These are phyloP conservation scores for Apiospora kogelbergensis DNA, from an alignment of 2,329 filamentous ascomycete genomes.

Conservation along the genomic window DNA sequence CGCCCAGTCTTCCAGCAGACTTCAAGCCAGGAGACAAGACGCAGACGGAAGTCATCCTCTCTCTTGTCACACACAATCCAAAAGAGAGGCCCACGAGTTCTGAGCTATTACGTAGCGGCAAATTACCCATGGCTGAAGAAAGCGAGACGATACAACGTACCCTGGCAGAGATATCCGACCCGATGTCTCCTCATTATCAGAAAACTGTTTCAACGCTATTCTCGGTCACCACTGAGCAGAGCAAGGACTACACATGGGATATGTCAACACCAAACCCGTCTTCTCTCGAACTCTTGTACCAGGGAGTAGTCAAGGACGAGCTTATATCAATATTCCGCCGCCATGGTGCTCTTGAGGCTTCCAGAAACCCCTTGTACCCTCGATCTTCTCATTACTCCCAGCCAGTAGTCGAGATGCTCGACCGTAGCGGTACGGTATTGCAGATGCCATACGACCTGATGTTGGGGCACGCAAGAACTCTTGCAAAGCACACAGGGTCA, in stretches of 20 bases:
- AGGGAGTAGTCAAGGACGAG: conserved; percentile 71
- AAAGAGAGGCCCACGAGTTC: conserved; percentile 78
- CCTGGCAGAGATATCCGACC: conserved; percentile 77
- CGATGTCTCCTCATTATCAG: conserved; percentile 82
- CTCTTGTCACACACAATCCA: conserved; percentile 79
- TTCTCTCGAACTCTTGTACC: conserved; percentile 65
- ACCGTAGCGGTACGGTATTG: conserved; percentile 80
- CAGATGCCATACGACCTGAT: conserved; percentile 95
- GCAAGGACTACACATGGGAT: conserved; percentile 81
- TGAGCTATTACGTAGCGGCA: conserved; percentile 81
- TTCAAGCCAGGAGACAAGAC: conserved; percentile 71
- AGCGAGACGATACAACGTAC: conserved; percentile 86
- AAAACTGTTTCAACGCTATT: conserved; percentile 89
- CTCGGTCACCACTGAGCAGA: conserved; percentile 62
- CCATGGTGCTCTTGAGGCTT: conserved; percentile 84
- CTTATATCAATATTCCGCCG: conserved; percentile 78
- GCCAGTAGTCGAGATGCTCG: conserved; percentile 77
- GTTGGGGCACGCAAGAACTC: conserved; percentile 79
- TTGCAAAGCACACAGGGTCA: conserved; percentile 68
- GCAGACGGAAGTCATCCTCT: conserved; percentile 76
- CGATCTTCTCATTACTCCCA: conserved; percentile 75
- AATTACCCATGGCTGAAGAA: conserved; percentile 87
- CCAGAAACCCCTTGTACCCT: conserved; percentile 76
- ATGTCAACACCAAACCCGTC: conserved; percentile 58
- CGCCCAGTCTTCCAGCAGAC: conserved; percentile 68